These are phyloP conservation scores for Backusella psychrophila DNA, from an alignment of 192 early-diverging fungal species.

Conservation along the genomic window DNA sequence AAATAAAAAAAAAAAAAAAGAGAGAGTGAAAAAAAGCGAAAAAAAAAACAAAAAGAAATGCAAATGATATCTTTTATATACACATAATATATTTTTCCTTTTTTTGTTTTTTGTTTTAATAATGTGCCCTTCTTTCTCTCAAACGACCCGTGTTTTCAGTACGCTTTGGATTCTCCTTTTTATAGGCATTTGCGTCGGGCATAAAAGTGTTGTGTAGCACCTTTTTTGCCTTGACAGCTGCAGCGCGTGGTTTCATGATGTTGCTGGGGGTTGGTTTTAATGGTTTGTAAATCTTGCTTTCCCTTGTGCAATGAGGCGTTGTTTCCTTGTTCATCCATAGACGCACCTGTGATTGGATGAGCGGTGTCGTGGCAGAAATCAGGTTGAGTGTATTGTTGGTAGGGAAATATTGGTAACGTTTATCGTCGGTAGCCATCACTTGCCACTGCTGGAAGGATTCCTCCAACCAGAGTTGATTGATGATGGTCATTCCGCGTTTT, in stretches of 20 bases:
- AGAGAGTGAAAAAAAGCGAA: too few relatives aligned
- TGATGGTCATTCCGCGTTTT: slow-evolving; percentile 58
- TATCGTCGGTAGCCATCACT: slow-evolving; percentile 44
- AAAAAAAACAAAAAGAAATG: too few relatives aligned
- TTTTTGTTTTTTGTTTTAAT: background rate
- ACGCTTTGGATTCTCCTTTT: slow-evolving; percentile 36
- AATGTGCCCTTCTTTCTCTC: background rate
- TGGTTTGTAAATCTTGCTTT: slow-evolving; percentile 5
- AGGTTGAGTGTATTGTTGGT: slow-evolving; percentile 41
- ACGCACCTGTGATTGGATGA: slow-evolving; percentile 35
- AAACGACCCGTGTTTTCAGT: background rate
- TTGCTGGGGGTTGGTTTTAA: slow-evolving; percentile 4
- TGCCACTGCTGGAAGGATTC: slow-evolving; percentile 66
- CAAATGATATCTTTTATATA: too few relatives aligned
- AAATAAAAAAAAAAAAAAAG: background rate
- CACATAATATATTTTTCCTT: background rate
- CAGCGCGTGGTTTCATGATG: slow-evolving; percentile 42
- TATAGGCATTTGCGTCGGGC: slow-evolving; percentile 52
- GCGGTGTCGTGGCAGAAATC: slow-evolving; percentile 52
- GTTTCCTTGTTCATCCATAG: slow-evolving; percentile 40
- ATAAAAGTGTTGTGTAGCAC: slow-evolving; percentile 46
- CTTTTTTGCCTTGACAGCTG: slow-evolving; percentile 47
- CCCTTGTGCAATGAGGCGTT: background rate
- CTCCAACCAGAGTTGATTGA: slow-evolving; percentile 90
- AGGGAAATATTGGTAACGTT: slow-evolving; percentile 55